Conservation (phyloP, 1,139 yeast genomes). For the Hyphopichia burtonii region DNA sequence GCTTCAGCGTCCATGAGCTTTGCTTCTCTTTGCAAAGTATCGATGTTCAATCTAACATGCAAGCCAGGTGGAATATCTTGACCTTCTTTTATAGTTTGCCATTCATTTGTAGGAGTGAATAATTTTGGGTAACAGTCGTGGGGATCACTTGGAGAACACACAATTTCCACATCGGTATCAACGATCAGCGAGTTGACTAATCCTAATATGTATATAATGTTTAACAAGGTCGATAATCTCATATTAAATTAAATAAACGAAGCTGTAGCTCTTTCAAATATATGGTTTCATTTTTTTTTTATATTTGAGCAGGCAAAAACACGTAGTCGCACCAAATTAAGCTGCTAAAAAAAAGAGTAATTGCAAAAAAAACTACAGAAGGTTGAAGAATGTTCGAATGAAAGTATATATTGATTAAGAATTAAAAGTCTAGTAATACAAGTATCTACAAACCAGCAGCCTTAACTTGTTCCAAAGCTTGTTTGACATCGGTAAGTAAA, state of each 20-base stretch:
- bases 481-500: constrained; percentile 67
- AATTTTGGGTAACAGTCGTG: constrained; percentile 61
- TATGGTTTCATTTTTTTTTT: too few relatives aligned
- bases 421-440: too few relatives aligned
- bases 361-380: too few relatives aligned
- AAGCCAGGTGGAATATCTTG: constrained; percentile 77
- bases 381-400: too few relatives aligned
- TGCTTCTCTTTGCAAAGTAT: constrained; percentile 68
- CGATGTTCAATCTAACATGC: constrained; percentile 69
- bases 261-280: too few relatives aligned
- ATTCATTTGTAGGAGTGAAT: constrained; percentile 61
- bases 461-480: constrained; percentile 52
- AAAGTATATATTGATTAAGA: too few relatives aligned
- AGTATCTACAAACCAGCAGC: not conserved
- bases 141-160: constrained; percentile 48
- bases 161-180: constrained; percentile 21
- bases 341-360: too few relatives aligned
- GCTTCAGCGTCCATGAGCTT: constrained; percentile 41
- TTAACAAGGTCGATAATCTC: constrained; percentile 1
- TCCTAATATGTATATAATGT: not conserved
- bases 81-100: constrained; percentile 68
- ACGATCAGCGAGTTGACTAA: constrained; percentile 9
- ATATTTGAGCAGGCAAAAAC: too few relatives aligned
- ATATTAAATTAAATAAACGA: too few relatives aligned
- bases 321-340: not conserved